These are phyloP conservation scores for Geotrichum klebahnii DNA, from an alignment of 1,139 yeast genomes.

Conservation along the genomic window DNA sequence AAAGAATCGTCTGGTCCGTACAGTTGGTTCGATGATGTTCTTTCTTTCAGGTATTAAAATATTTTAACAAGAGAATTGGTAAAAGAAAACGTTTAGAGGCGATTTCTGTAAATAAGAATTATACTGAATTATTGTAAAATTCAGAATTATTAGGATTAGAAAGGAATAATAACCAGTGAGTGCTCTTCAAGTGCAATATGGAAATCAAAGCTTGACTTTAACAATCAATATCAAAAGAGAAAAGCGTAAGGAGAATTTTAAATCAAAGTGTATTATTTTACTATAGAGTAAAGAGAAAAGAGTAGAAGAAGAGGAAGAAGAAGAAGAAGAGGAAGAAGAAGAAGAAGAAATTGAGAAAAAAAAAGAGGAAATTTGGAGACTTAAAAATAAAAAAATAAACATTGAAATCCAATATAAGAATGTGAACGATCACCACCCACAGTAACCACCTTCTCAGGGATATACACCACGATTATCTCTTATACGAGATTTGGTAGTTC, in stretches of 20 bases:
- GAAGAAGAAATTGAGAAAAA: neutral
- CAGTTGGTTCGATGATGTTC: neutral
- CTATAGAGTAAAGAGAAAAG: neutral
- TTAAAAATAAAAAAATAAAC: constrained; percentile 1
- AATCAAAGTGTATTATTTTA: too few species aligned
- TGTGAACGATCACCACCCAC: too few species aligned
- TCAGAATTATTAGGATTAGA: neutral
- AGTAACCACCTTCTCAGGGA: neutral
- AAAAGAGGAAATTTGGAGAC: neutral
- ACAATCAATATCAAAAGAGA: neutral
- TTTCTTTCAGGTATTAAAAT: neutral
- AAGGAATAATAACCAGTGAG: neutral
- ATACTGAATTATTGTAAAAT: neutral
- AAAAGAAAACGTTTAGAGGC: neutral
- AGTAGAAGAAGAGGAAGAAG: neutral
- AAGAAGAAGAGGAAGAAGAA: constrained; percentile 2
- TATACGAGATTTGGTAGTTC: too few species aligned
- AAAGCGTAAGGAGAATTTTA: too few species aligned
- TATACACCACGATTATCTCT: too few species aligned
- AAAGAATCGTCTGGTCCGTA: neutral
- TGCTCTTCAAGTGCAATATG: neutral
- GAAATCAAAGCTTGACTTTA: neutral
- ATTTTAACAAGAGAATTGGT: neutral
- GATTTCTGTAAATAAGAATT: neutral
- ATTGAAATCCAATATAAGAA: neutral